Conservation (phyloP, 1,139 yeast genomes). For the Lodderomyces jiufengensis region DNA sequence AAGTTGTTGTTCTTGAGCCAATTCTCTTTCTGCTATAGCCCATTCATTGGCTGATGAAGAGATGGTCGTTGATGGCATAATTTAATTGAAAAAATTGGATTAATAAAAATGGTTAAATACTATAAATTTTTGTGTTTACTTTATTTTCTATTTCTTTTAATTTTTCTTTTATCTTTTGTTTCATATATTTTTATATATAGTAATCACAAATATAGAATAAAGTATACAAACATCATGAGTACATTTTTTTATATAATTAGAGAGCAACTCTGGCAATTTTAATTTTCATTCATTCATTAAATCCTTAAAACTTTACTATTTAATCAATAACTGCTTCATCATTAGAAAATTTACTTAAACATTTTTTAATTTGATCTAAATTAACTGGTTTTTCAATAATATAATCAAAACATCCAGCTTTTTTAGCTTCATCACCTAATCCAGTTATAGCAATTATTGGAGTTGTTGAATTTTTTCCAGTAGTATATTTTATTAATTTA, state of each 20-base stretch:
- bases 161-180: no score
- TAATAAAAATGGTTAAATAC: no score
- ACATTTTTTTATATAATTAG: no score
- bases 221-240: no score
- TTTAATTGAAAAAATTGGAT: no score
- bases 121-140: no score
- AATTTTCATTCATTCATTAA: no score
- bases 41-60: conserved; percentile 13
- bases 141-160: no score
- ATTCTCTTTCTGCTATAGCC: conserved; percentile 28
- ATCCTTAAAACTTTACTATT: not conserved
- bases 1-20: conserved; percentile 43
- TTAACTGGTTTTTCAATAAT: conserved; percentile 77
- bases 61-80: no score
- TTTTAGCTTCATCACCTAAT: conserved; percentile 62
- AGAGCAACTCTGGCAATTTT: no score
- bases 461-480: conserved; percentile 69
- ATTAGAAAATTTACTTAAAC: conserved; percentile 21
- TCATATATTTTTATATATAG: no score
- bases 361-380: conserved; percentile 20
- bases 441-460: conserved; percentile 79
- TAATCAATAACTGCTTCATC: conserved; percentile 25
- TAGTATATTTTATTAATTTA: conserved; percentile 71
- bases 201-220: no score
- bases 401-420: conserved; percentile 60